phyloP scores from a whole-genome alignment of 2,329 filamentous ascomycete species.

The Ophiobolus disseminans region DNA sequence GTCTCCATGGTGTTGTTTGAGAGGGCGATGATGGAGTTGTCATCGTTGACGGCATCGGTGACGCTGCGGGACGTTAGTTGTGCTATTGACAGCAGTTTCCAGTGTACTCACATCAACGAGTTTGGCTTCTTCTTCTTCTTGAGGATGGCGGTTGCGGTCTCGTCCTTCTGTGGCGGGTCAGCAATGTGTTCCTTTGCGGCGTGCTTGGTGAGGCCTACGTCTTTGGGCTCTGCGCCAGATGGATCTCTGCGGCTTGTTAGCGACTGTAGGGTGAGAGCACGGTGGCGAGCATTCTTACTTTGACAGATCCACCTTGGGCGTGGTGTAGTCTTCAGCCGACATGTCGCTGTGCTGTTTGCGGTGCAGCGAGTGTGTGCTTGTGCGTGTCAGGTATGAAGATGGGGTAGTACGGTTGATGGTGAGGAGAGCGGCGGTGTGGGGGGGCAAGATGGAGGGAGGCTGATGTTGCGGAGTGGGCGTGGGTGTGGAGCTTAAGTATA shows the following conservation, averaged over 20 bases:
- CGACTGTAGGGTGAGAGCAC: conserved; percentile 18
- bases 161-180: conserved; percentile 72
- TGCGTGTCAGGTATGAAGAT: conserved; percentile 13
- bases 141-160: conserved; percentile 92
- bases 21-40: conserved; percentile 98
- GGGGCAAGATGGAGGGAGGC: conserved; percentile 36
- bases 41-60: conserved; percentile 97
- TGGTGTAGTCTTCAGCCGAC: conserved; percentile 59
- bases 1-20: conserved; percentile 99
- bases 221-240: conserved; percentile 85
- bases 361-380: conserved; percentile 23
- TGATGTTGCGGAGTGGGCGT: conserved; percentile 21
- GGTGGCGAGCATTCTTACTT: conserved; percentile 46
- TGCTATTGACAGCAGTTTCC: background rate
- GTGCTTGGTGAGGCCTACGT: conserved; percentile 60
- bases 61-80: conserved; percentile 66
- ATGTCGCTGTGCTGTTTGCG: conserved; percentile 44
- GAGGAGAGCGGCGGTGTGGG: conserved; percentile 27
- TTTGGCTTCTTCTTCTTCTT: conserved; percentile 99
- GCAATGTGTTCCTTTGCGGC: conserved; percentile 25
- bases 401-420: conserved; percentile 26
- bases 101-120: conserved; percentile 82
- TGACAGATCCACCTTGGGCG: conserved; percentile 58
- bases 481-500: conserved; percentile 46
- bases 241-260: conserved; percentile 72